Evolutionary conservation across 352 stramenopile genomes (phyloP), one percentile per base, ranked within the genome.

Genomic region (Phytophthora pistaciae): DNA sequence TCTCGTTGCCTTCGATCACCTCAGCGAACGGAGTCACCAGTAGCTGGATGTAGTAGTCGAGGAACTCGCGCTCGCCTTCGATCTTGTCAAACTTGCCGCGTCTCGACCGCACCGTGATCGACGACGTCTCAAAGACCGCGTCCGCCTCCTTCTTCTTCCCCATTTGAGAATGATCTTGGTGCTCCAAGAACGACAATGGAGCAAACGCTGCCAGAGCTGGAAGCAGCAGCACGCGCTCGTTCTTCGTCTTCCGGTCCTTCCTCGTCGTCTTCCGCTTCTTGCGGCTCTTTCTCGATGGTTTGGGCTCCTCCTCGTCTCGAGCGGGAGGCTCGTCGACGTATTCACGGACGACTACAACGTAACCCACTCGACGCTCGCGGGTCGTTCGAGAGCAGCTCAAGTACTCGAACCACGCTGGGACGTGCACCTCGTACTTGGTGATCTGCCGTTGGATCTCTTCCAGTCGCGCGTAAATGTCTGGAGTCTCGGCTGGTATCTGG

Each of bases 331-430:
- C 60, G 11, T 68, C 52, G 5, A 56, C 52, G 4, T 60, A 64
- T 36, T 83, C 72, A 8, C 68, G 68, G 3, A 91, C 70, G 1
- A 73, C 71, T 55, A 91, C 29, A 0, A 76, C 75, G 44, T 91
- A 91, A 0, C 72, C 83, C 1, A 90, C 79, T 25, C 81, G 82
- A n/a, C 81, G 70, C 42, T 89, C 75, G 3, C 67, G 61, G 54
- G 78, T 72, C 3, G 74, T 69, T 16, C 31, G 54, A 0, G 75
- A 80, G 20, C 61, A 80, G 55, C 79, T 86, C 25, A 85, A 79
- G 62, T 91, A 91, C 60, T 91, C 83, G 42, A 91, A 76, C 83
- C 83, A 91, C 7, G 67, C 68, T 2, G 75, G 75, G 8, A 88
- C 59, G 5, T 36, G 72, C 29, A 91, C 79, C 10, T 78, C 72